A percentile compares a stretch with the other conserved stretches of the same genome.
Conservation (phyloP, 2,329 filamentous ascomycete species). For the Ceratocystis cubensis region DNA sequence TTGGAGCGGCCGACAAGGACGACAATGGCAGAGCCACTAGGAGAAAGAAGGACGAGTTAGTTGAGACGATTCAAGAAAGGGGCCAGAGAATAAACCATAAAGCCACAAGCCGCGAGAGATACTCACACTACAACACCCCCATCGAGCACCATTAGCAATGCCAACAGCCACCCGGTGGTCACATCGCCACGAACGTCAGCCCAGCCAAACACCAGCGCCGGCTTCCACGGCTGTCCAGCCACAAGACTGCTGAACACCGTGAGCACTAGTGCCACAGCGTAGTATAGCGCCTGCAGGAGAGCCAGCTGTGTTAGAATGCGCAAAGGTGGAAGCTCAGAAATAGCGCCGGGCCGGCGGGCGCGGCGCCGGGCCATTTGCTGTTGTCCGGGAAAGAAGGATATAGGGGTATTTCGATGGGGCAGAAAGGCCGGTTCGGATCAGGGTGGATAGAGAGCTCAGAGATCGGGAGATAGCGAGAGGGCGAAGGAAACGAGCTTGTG, state of each 20-base stretch:
- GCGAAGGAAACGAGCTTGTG: too few relatives aligned
- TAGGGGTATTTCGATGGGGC: not conserved
- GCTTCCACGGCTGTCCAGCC: slow-evolving; percentile 41
- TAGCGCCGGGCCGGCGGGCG: slow-evolving; percentile 47
- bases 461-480: not conserved
- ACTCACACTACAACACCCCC: slow-evolving; percentile 42
- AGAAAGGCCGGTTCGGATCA: not conserved
- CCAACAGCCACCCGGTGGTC: slow-evolving; percentile 48
- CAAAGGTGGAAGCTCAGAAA: slow-evolving; percentile 48
- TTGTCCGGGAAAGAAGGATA: not conserved
- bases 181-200: slow-evolving; percentile 47
- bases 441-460: not conserved
- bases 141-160: slow-evolving; percentile 45
- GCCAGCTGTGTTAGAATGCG: slow-evolving; percentile 48
- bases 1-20: slow-evolving; percentile 79
- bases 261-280: slow-evolving; percentile 38
- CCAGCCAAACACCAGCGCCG: slow-evolving; percentile 47
- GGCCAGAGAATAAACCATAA: not conserved
- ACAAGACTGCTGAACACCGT: slow-evolving; percentile 48
- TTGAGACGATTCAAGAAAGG: not conserved
- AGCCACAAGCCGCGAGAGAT: not conserved
- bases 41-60: not conserved
- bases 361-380: slow-evolving; percentile 42
- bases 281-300: slow-evolving; percentile 44
- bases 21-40: slow-evolving; percentile 70